Evolutionary conservation across 805 yeast species (phyloP), one percentile per base, ranked within the genome.

Genomic region (Sugiyamaella lignohabitans): DNA sequence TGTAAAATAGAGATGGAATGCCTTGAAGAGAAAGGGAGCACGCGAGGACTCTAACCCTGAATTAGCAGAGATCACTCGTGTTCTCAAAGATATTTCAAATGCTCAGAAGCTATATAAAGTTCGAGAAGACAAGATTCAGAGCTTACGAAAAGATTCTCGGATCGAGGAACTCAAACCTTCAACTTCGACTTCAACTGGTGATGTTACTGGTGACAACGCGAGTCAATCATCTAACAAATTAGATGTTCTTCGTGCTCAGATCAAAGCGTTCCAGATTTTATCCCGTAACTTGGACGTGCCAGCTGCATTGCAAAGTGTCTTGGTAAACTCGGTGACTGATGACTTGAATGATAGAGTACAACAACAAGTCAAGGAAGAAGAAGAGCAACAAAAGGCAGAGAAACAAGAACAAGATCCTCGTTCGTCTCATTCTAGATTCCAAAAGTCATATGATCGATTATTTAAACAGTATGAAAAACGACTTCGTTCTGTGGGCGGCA

Each of bases 241-340:
- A n/a, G 78, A 76, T 49, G 65, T 81, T 27, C 66, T 84, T 45
- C 78, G 80, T 53, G 76, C 80, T 41, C 94, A 85, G 62, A 75
- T 83, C 38, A 80, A 82, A 38, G 86, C 93, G 0, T 79, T 80
- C 60, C 78, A 82, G 60, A 67, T 77, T 47, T 68, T 86, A 38
- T 71, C 79, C 35, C 78, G 79, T 47, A 73, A 69, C 51, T 63
- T 76, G 29, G 76, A 78, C 19, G 67, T 82, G 11, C 83, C 85
- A 3, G 75, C 65, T 29, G 72, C 68, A 38, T 61, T 81, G 34
- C 80, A 78, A 50, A 54, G 71, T 64, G 52, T 68, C 27, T 57
- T 74, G 29, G 40, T 61, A 5, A 53, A 44, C 11, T 48, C 53
- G 5, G 51, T 38, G 21, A 47, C 48, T 39, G 16, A 14, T 19